Base-by-base conservation (phyloP, 352 stramenopile genomes). In the Hyaloperonospora brassicae region DNA sequence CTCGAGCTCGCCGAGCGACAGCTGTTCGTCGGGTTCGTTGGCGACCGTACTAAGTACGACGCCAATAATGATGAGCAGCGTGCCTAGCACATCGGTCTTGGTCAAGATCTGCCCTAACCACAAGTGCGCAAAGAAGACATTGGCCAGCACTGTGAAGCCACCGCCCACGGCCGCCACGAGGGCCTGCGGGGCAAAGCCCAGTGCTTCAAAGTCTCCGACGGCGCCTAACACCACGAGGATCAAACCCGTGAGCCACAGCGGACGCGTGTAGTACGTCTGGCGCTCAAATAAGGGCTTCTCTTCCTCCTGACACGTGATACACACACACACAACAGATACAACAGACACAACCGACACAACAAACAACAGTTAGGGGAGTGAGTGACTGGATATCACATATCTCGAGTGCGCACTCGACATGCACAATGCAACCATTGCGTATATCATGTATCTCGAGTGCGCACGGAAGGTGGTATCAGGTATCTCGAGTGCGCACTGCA, bases 41-140 rank as follows among this genome's bases (percentile, higher is more conserved):
- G 72, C 83, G 31, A 93, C 72, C 1, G 83, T 91, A 57, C 74
- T 89, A 5, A 93, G 61, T 43, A 93, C 79, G 44, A 93, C 79
- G 50, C 79, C 83, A 27, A 88, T 75, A 45, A 93, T 86, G 56
- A 93, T 93, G 25, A 88, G 57, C 21, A 88, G 30, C 25, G 83
- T 93, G 21, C 83, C 83, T 6, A 80, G 36, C 27, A 87, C 57
- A 63, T 93, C 83, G 17, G 73, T 82, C 43, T 67, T 55, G 36
- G 73, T 87, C 50, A 93, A 42, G 39, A 76, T 76, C 69, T 93
- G 80, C 8, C 82, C 79, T 49, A 96, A 73, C 83, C 83, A 90
- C 52, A 89, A 49, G 46, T 93, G 79, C 9, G 82, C 84, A 50
- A 96, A 96, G 52, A 95, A 90, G 3, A 95, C 82, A 50, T 96